phyloP scores from a whole-genome alignment of 352 stramenopile genomes.

The Pythium phragmiticola region DNA sequence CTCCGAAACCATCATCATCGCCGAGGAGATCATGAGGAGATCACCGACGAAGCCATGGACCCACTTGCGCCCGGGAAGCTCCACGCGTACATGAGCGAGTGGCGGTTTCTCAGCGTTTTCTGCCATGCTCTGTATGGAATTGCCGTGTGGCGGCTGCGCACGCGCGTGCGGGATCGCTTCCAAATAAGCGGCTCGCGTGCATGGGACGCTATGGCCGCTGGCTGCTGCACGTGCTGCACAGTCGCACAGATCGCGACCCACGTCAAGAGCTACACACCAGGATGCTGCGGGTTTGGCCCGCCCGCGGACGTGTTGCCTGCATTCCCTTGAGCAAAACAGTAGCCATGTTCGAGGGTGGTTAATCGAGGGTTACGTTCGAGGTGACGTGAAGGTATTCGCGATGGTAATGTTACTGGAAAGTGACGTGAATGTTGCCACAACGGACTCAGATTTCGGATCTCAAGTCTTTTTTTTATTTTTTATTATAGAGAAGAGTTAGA shows the following conservation, averaged over 20 bases:
- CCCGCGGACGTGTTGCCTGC: slow-evolving; percentile 49
- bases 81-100: slow-evolving; percentile 17
- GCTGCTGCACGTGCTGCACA: slow-evolving; percentile 47
- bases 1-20: not conserved
- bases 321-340: slow-evolving; percentile 11
- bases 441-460: slow-evolving; percentile 16
- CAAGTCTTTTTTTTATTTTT: no score
- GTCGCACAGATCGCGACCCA: slow-evolving; percentile 65
- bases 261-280: slow-evolving; percentile 53
- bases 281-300: slow-evolving; percentile 43
- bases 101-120: slow-evolving; percentile 25
- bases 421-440: slow-evolving; percentile 1
- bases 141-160: slow-evolving; percentile 39
- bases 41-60: slow-evolving; percentile 4
- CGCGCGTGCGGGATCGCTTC: slow-evolving; percentile 41
- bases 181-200: slow-evolving; percentile 44
- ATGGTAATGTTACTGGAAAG: not conserved
- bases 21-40: not conserved
- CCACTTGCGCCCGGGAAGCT: slow-evolving; percentile 1
- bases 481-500: no score
- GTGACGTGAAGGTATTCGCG: not conserved
- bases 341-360: not conserved
- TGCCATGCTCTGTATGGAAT: slow-evolving; percentile 27
- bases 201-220: slow-evolving; percentile 37
- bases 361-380: not conserved